These are phyloP conservation scores for Hawksworthiomyces lignivorus DNA, from an alignment of 2,329 filamentous ascomycete species.

Conservation along the genomic window DNA sequence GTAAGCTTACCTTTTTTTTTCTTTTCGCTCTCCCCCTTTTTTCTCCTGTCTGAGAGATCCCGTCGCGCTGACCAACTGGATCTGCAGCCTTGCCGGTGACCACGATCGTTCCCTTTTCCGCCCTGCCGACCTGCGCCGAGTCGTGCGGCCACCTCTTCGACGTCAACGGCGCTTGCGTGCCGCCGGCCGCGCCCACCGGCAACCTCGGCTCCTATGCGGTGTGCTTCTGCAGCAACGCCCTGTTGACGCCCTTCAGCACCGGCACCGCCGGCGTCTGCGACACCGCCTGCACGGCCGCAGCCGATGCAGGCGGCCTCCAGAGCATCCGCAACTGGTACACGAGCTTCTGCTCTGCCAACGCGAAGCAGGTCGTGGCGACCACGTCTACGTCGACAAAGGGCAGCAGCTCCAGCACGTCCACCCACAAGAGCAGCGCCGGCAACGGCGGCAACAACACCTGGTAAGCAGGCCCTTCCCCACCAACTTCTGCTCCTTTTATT, in stretches of 20 bases:
- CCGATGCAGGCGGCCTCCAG: conserved; percentile 38
- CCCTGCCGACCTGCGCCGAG: conserved; percentile 56
- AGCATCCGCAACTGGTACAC: conserved; percentile 65
- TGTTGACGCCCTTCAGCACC: conserved; percentile 50
- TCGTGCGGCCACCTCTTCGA: conserved; percentile 55
- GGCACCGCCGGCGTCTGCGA: conserved; percentile 56
- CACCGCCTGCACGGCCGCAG: conserved; percentile 42
- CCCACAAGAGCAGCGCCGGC: neutral
- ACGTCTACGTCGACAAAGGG: conserved; percentile 17
- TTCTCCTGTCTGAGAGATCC: too few relatives aligned
- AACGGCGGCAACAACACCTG: conserved; percentile 8
- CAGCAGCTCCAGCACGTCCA: neutral
- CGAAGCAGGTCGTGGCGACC: conserved; percentile 25
- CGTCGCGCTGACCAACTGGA: neutral
- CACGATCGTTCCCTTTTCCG: conserved; percentile 48
- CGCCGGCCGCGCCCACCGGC: conserved; percentile 42
- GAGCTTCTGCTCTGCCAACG: conserved; percentile 50
- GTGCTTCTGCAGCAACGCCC: conserved; percentile 65
- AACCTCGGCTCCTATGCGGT: conserved; percentile 48
- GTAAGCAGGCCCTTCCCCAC: too few relatives aligned
- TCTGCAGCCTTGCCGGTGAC: conserved; percentile 24
- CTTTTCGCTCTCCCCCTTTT: too few relatives aligned
- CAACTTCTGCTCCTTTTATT: neutral
- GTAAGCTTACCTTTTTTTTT: too few relatives aligned
- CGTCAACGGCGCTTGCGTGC: conserved; percentile 65